Evolutionary conservation across 2,329 filamentous ascomycete genomes (phyloP), one percentile per base, ranked within the genome.

Genomic region (Colletotrichum truncatum): DNA sequence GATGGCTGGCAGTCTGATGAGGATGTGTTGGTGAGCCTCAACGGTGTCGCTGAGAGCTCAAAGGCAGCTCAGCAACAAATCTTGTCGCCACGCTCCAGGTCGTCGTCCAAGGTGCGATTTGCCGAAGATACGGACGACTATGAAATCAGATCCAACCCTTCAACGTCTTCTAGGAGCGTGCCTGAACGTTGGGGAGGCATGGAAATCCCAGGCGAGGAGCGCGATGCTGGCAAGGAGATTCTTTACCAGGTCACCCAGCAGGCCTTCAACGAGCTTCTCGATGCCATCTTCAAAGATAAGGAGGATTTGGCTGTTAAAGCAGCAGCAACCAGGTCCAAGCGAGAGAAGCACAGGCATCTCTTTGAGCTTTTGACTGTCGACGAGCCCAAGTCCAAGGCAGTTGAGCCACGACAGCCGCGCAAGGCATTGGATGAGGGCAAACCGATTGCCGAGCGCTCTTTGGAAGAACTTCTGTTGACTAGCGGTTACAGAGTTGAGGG

Each of bases 201-300:
- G 76, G 91, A 93, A 55, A 89, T 97, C 14, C 91, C 92, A 1
- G 89, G 92, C 69, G 90, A 91, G 1, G 94, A 97, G 75, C 87
- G 86, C 64, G 94, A 97, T 75, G 89, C 93, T 6, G 93, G 93
- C 36, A 93, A 91, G 70, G 93, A 98, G 74, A 91, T 98, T 4
- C 81, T 98, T 1, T 98, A 97, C 73, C 93, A 97, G 75, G 89
- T 97, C 30, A 94, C 93, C 0, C 94, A 98, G 76, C 92, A 97
- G 76, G 92, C 93, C 0, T 93, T 97, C 80, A 98, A 98, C 73
- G 94, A 98, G 77, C 82, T 98, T 2, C 86, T 99, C 0, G 93
- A 98, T 73, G 86, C 89, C 1, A 84, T 99, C 0, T 99, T 99
- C 81, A 91, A 91, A 70, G 83, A 86, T 4, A 91, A 91, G 69